Conservation (phyloP, 306 rosid species). For the Fragaria ananassa region DNA sequence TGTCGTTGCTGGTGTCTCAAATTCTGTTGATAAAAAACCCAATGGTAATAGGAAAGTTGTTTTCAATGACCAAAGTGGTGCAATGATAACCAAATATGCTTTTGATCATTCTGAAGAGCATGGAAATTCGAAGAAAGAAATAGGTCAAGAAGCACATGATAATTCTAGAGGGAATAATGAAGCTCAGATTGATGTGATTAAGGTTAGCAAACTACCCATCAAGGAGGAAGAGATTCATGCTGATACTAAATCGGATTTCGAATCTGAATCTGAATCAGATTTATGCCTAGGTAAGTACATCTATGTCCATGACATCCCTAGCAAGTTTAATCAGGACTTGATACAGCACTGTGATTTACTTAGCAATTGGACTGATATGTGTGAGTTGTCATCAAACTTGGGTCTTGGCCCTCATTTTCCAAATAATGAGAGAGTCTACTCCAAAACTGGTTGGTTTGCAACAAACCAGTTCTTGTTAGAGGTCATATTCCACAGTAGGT, state of each 20-base stretch:
- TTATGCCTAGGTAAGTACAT: constrained; percentile 37
- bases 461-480: constrained; percentile 47
- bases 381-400: constrained; percentile 25
- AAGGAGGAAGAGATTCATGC: neutral
- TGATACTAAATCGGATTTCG: neutral
- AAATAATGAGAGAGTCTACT: constrained; percentile 14
- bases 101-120: neutral
- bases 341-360: constrained; percentile 27
- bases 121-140: neutral
- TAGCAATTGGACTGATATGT: constrained; percentile 42
- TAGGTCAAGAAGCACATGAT: neutral
- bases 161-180: neutral
- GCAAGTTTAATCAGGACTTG: constrained; percentile 35
- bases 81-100: neutral
- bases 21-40: neutral
- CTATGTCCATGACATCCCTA: constrained; percentile 38
- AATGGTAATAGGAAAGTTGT: neutral
- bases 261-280: neutral
- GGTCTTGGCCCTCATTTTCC: constrained; percentile 40
- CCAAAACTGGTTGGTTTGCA: constrained; percentile 36
- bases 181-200: neutral
- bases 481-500: constrained; percentile 42
- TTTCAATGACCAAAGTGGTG: constrained; percentile 9
- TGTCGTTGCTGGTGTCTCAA: neutral
- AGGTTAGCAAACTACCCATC: neutral